Evolutionary conservation across 2,329 filamentous ascomycete genomes (phyloP).

Genomic region (Clarireedia paspali): DNA sequence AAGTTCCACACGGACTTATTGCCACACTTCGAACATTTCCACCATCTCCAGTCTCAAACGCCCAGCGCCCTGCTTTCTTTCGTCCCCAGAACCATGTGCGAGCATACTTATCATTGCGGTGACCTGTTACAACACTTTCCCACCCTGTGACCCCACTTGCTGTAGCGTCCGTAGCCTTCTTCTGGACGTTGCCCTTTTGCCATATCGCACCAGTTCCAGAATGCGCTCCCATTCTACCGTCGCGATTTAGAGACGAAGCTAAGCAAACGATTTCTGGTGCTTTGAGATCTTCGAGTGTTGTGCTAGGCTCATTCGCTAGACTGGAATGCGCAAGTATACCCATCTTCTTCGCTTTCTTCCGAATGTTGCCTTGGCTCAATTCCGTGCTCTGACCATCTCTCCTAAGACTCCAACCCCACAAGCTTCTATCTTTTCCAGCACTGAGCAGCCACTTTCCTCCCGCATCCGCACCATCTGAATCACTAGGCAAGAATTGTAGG

Average conservation of each 20-base stretch:
- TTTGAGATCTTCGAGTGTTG: conserved; percentile 68
- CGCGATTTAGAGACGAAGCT: conserved; percentile 84
- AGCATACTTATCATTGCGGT: conserved; percentile 74
- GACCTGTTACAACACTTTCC: conserved; percentile 94
- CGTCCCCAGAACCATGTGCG: conserved; percentile 98
- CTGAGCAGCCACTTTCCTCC: conserved; percentile 92
- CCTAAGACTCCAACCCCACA: conserved; percentile 95
- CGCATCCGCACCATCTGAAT: conserved; percentile 82
- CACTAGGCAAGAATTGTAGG: conserved; percentile 76
- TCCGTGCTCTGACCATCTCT: conserved; percentile 91
- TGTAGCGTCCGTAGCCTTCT: conserved; percentile 58
- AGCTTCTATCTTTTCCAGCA: conserved; percentile 77
- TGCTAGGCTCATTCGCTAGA: conserved; percentile 51
- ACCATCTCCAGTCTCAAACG: conserved; percentile 77
- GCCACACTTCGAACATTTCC: conserved; percentile 80
- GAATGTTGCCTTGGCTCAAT: conserved; percentile 81
- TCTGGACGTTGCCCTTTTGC: conserved; percentile 61
- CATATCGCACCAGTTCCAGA: conserved; percentile 74
- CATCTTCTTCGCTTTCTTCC: conserved; percentile 82
- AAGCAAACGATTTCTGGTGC: conserved; percentile 89
- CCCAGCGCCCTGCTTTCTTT: conserved; percentile 88
- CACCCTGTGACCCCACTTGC: conserved; percentile 77
- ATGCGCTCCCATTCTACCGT: conserved; percentile 84
- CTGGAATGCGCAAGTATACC: conserved; percentile 58
- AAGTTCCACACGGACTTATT: conserved; percentile 87